phyloP scores from a whole-genome alignment of 1,139 yeast species.

The Zygosaccharomyces sapae region DNA sequence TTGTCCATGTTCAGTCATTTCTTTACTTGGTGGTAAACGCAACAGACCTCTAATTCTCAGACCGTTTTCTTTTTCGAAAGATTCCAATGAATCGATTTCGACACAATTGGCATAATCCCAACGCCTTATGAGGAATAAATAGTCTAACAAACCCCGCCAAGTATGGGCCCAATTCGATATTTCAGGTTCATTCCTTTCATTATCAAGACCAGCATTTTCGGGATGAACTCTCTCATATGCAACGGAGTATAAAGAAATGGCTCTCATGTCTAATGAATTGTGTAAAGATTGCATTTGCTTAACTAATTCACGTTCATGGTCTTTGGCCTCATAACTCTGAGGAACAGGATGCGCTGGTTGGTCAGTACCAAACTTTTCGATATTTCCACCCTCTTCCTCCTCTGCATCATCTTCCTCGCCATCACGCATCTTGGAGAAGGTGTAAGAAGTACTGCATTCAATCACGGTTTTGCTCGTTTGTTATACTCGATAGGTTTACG shows the following conservation, averaged over 20 bases:
- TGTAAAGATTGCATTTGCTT: constrained; percentile 50
- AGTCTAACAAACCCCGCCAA: constrained; percentile 84
- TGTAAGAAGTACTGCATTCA: constrained; percentile 58
- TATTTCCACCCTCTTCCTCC: constrained; percentile 44
- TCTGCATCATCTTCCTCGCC: constrained; percentile 39
- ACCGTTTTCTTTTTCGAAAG: constrained; percentile 42
- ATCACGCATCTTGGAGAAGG: constrained; percentile 45
- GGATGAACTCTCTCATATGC: constrained; percentile 67
- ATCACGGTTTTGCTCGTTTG: constrained; percentile 52
- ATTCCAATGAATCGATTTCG: constrained; percentile 40
- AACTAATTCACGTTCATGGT: constrained; percentile 46
- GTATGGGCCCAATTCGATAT: constrained; percentile 91
- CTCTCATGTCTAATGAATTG: constrained; percentile 53
- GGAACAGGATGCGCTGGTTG: constrained; percentile 64
- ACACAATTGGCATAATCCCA: constrained; percentile 44
- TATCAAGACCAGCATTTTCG: constrained; percentile 62
- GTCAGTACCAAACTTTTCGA: constrained; percentile 44
- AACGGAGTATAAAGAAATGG: constrained; percentile 67
- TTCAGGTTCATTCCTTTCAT: constrained; percentile 66
- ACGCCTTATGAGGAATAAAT: constrained; percentile 58
- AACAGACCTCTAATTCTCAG: constrained; percentile 51
- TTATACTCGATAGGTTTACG: constrained; percentile 55
- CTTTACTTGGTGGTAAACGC: constrained; percentile 63
- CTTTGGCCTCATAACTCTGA: constrained; percentile 44
- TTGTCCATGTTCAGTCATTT: constrained; percentile 75